Evolutionary conservation across 1,284 basidiomycete species (phyloP).

Genomic region (Fistulina hepatica): DNA sequence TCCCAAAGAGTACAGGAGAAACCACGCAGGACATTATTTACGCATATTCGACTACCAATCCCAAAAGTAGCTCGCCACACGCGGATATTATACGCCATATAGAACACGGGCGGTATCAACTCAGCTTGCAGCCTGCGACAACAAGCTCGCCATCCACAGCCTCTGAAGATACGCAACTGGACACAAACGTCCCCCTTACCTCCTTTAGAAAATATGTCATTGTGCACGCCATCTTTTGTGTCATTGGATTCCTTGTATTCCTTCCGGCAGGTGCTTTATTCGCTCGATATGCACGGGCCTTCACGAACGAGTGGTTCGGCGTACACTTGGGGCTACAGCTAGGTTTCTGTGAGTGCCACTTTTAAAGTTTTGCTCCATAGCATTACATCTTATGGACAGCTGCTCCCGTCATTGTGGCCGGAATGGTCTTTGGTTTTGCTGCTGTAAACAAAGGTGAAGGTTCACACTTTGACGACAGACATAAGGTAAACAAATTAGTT

Average conservation of each 20-base stretch:
- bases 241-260: conserved; percentile 45
- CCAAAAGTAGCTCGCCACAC: conserved; percentile 2
- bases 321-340: conserved; percentile 42
- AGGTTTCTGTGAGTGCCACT: conserved; percentile 25
- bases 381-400: conserved; percentile 21
- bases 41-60: conserved; percentile 26
- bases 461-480: conserved; percentile 34
- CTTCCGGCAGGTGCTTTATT: conserved; percentile 49
- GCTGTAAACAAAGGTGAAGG: conserved; percentile 31
- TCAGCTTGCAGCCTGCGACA: no score
- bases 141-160: conserved; percentile 8
- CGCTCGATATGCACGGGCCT: conserved; percentile 46
- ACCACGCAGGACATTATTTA: conserved; percentile 35
- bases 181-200: conserved; percentile 22
- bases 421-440: conserved; percentile 38
- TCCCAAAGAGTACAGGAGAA: conserved; percentile 27
- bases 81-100: conserved; percentile 5
- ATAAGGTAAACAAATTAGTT: conserved; percentile 32
- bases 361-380: background rate
- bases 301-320: conserved; percentile 44
- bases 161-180: conserved; percentile 12
- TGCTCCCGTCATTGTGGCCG: conserved; percentile 40
- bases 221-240: conserved; percentile 43
- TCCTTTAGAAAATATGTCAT: conserved; percentile 35
- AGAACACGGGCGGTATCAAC: conserved; percentile 9